These are phyloP conservation scores for Tephrocybe rancida DNA, from an alignment of 768 basidiomycete species.

Conservation along the genomic window DNA sequence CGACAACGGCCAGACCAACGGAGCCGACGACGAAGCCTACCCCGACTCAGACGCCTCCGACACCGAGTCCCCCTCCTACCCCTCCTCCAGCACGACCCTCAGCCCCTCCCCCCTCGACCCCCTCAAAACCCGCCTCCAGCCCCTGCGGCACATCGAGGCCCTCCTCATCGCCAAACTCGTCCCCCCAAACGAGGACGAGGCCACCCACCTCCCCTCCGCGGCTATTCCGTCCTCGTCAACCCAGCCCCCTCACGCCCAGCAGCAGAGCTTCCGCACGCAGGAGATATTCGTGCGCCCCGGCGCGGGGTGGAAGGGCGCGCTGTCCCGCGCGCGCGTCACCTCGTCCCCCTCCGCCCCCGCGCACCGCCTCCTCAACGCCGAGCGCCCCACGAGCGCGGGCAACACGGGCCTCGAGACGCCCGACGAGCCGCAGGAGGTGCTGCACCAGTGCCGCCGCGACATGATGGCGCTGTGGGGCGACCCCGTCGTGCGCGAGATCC, in stretches of 20 bases:
- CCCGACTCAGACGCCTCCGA: constrained; percentile 27
- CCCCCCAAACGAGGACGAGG: constrained; percentile 65
- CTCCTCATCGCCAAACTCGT: constrained; percentile 72
- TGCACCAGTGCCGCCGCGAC: constrained; percentile 61
- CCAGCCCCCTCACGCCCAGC: background rate
- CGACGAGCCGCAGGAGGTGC: constrained; percentile 61
- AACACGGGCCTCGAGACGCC: constrained; percentile 48
- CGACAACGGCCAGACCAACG: constrained; percentile 16
- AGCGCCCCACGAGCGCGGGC: constrained; percentile 43
- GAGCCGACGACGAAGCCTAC: constrained; percentile 26
- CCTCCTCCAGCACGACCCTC: constrained; percentile 25
- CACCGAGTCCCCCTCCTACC: constrained; percentile 24
- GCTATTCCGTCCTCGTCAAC: constrained; percentile 16
- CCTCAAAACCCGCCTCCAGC: constrained; percentile 61
- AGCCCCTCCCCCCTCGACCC: constrained; percentile 48
- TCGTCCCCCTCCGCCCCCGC: constrained; percentile 22
- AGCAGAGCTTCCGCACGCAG: constrained; percentile 23
- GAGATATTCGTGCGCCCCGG: constrained; percentile 70
- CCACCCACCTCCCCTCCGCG: constrained; percentile 39
- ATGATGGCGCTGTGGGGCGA: constrained; percentile 74
- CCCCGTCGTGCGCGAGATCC: constrained; percentile 53
- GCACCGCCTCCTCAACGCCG: background rate
- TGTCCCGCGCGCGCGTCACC: constrained; percentile 46
- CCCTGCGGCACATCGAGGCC: constrained; percentile 70
- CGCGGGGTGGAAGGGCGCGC: constrained; percentile 62